These are phyloP conservation scores for Lepidium aucheri DNA, from an alignment of 345 rosid genomes.

Conservation along the genomic window DNA sequence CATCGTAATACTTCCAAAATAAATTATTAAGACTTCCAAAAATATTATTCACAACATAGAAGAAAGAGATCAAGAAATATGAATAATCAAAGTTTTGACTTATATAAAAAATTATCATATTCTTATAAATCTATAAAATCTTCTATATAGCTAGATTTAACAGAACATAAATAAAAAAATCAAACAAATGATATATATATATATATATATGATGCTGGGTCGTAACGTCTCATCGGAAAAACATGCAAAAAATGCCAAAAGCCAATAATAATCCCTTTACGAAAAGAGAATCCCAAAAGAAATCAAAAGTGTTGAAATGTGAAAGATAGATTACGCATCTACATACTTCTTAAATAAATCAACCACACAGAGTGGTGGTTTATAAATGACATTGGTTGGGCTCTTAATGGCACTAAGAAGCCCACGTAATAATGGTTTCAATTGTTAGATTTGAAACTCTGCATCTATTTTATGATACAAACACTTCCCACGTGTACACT, in stretches of 20 bases:
- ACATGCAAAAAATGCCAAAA: constrained; percentile 7
- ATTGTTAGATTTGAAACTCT: constrained; percentile 4
- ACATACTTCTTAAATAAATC: background rate
- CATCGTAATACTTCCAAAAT: background rate
- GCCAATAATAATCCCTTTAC: background rate
- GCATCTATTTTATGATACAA: background rate
- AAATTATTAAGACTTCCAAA: background rate
- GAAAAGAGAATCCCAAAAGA: constrained; percentile 13
- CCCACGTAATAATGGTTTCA: constrained; percentile 13
- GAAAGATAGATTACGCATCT: background rate
- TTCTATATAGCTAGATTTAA: too few species aligned
- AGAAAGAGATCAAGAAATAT: background rate
- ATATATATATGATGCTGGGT: background rate
- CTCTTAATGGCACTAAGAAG: background rate
- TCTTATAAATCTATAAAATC: too few species aligned
- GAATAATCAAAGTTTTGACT: too few species aligned
- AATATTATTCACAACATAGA: background rate
- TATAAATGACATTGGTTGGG: background rate
- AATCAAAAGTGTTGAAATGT: constrained; percentile 2
- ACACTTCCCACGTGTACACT: constrained; percentile 9
- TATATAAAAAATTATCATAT: too few species aligned
- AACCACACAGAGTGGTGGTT: background rate
- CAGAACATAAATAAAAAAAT: too few species aligned
- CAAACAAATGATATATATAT: too few species aligned
- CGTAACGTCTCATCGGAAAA: constrained; percentile 11